Percentiles rank a stretch among this genome's conserved stretches.
Conservation (phyloP, 257 asterid genomes). For the Penstemon eatonii region DNA sequence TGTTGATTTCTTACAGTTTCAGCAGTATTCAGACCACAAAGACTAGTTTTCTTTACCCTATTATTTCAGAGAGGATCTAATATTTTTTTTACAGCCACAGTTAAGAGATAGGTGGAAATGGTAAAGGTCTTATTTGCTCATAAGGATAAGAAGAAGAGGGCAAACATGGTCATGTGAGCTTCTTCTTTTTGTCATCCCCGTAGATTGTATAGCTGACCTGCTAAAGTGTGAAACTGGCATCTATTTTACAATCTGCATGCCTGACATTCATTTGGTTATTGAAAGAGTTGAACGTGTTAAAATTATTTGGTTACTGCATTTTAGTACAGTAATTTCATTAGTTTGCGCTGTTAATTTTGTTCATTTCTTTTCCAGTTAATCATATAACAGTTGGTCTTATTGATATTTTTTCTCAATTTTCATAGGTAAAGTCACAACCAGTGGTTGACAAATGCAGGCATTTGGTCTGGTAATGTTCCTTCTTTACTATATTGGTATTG, state of each 20-base stretch:
- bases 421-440: constrained; percentile 90
- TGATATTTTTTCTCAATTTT: constrained; percentile 27
- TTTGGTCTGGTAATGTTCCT: constrained; percentile 75
- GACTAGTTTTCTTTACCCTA: background rate
- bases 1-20: background rate
- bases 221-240: constrained; percentile 8
- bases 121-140: background rate
- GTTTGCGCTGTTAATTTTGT: constrained; percentile 20
- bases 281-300: constrained; percentile 7
- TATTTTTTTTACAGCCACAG: no score
- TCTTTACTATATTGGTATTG: constrained; percentile 18
- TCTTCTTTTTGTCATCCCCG: no score
- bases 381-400: background rate
- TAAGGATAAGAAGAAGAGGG: constrained; percentile 7
- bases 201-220: no score
- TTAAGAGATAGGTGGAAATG: no score
- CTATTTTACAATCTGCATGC: constrained; percentile 11
- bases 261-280: constrained; percentile 23
- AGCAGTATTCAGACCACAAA: background rate
- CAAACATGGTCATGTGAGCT: background rate
- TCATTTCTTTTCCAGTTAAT: constrained; percentile 13
- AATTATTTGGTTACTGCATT: constrained; percentile 17
- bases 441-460: constrained; percentile 77
- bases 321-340: constrained; percentile 10
- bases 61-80: no score